Evolutionary conservation across 176 grass and related monocot species (phyloP), one percentile per base, ranked within the genome.

Genomic region (Eleusine coracana): DNA sequence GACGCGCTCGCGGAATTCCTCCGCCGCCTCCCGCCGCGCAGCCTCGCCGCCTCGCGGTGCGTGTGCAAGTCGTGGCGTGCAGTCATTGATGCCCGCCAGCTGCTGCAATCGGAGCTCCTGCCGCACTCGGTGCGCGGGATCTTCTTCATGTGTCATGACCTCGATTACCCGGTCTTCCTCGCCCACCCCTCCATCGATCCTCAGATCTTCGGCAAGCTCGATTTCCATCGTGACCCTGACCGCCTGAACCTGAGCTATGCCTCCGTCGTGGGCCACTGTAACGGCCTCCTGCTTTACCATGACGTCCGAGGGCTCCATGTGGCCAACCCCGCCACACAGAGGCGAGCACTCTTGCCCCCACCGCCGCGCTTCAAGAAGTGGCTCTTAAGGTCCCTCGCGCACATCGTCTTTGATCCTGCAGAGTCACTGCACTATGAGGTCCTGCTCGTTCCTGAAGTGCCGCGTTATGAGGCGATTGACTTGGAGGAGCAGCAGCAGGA

Each of bases 41-140:
- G 68, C 68, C 39, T 70, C 68, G 68, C 68, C 10, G 40, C 40
- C 39, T 44, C 68, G 68, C 68, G 40, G 68, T 70, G 68, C 68
- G 68, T 70, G 40, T 70, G 68, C 67, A 69, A 69, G 67, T 39
- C 40, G 68, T 70, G 68, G 68, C 21, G 20, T 5, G 68, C 20
- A 20, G 5, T 14, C 40, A 41, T 45, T 4, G 68, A 70, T 9
- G 68, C 18, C 68, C 40, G 40, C 40, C 68, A 18, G 21, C 40
- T 70, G 68, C 40, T 70, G 40, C 68, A 5, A 4, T 2, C 68
- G 21, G 68, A 45, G 21, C 68, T 70, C 40, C 68, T 70, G 39
- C 68, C 68, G 21, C 40, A 70, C 68, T 23, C 21, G 21, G 68
- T 70, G 20, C 39, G 39, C 38, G 67, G 67, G 37, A 42, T 70